Conservation (phyloP, 179 eudicot genomes). For the Actinidia arguta region DNA sequence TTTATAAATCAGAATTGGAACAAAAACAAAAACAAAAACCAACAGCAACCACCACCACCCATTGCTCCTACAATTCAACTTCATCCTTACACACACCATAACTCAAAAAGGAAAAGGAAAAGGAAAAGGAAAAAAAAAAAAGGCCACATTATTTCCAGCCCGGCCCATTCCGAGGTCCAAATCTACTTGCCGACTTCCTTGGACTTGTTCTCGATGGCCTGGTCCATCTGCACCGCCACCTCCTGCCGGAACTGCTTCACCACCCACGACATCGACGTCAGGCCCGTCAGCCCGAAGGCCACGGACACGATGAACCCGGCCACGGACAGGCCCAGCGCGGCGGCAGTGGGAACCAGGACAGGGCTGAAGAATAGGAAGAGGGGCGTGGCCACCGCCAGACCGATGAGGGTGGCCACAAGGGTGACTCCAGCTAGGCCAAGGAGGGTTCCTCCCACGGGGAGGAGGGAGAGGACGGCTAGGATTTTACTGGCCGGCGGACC, state of each 20-base stretch:
- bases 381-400: constrained; percentile 56
- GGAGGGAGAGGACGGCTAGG: constrained; percentile 55
- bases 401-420: constrained; percentile 47
- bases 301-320: constrained; percentile 47
- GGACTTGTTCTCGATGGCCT: constrained; percentile 60
- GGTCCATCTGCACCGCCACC: constrained; percentile 56
- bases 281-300: constrained; percentile 65
- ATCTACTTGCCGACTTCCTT: constrained; percentile 44
- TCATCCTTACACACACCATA: neutral
- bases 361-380: constrained; percentile 72
- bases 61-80: too few relatives aligned
- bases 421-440: constrained; percentile 59
- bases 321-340: too few relatives aligned
- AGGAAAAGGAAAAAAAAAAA: neutral
- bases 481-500: constrained; percentile 47
- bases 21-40: too few relatives aligned
- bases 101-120: too few relatives aligned
- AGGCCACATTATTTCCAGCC: neutral
- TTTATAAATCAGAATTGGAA: too few relatives aligned
- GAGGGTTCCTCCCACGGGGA: constrained; percentile 63
- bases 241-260: constrained; percentile 41
- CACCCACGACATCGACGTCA: constrained; percentile 53
- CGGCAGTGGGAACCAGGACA: constrained; percentile 62
- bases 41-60: too few relatives aligned
- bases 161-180: neutral